Conservation (phyloP, 1,139 yeast genomes). For the Saccharomyces pastorianus region DNA sequence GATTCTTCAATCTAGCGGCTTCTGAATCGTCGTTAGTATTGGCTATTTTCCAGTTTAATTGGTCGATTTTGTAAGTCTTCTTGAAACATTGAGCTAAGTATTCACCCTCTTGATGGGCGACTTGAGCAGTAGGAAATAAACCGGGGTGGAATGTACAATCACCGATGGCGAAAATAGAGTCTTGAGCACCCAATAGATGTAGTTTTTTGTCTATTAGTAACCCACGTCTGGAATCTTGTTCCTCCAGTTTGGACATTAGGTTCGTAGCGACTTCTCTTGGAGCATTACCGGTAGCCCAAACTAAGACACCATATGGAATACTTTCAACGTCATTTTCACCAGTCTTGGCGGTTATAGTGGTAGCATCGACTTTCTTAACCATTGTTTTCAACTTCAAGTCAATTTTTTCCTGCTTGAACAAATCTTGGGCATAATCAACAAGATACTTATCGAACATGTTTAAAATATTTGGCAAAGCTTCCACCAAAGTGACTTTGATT, state of each 20-base stretch:
- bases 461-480: conserved; percentile 85
- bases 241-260: conserved; percentile 62
- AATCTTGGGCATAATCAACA: conserved; percentile 75
- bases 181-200: conserved; percentile 75
- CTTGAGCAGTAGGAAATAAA: conserved; percentile 94
- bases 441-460: conserved; percentile 80
- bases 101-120: conserved; percentile 89
- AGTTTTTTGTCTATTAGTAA: conserved; percentile 74
- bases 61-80: conserved; percentile 60
- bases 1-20: conserved; percentile 30
- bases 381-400: conserved; percentile 72
- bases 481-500: conserved; percentile 74
- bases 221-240: conserved; percentile 81
- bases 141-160: conserved; percentile 87
- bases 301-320: conserved; percentile 83
- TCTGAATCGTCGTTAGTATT: conserved; percentile 31
- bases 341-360: conserved; percentile 59
- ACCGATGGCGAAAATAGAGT: conserved; percentile 75
- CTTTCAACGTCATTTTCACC: conserved; percentile 47
- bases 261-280: conserved; percentile 69
- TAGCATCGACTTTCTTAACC: conserved; percentile 75
- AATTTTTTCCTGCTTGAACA: conserved; percentile 72
- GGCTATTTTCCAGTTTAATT: conserved; percentile 42
- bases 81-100: conserved; percentile 69
- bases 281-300: conserved; percentile 97